Percentiles rank a stretch among this genome's conserved stretches.
Evolutionary conservation across 441 rosid species (phyloP).

Genomic region (Aquilaria agallochum): DNA sequence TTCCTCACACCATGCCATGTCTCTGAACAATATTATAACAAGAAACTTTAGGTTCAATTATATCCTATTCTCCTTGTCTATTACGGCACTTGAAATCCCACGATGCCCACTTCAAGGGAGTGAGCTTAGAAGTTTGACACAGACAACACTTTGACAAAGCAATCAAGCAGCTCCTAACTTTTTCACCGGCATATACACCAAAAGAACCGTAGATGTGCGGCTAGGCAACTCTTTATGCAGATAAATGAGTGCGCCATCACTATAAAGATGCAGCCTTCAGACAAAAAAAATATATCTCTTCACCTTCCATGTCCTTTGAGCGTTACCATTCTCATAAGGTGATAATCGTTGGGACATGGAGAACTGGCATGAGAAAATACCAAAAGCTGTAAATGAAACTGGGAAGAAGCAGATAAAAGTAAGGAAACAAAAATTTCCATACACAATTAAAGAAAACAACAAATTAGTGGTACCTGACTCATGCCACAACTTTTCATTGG

Average conservation of each 20-base stretch:
- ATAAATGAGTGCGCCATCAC: slow-evolving; percentile 14
- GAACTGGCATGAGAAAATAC: slow-evolving; percentile 38
- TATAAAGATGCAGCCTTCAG: slow-evolving; percentile 23
- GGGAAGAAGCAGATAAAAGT: slow-evolving; percentile 18
- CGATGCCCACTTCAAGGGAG: no score
- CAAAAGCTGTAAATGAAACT: slow-evolving; percentile 30
- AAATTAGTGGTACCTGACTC: slow-evolving; percentile 67
- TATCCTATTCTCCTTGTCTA: no score
- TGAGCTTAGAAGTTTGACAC: no score
- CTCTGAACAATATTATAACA: no score
- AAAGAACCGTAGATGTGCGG: no score
- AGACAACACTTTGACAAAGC: no score
- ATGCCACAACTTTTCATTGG: slow-evolving; percentile 92
- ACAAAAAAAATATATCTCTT: slow-evolving; percentile 28
- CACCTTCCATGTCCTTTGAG: slow-evolving; percentile 52
- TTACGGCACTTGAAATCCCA: no score
- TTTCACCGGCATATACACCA: no score
- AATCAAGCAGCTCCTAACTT: no score
- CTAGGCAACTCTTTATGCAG: background rate
- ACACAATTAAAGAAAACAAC: slow-evolving; percentile 19
- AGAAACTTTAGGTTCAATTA: no score
- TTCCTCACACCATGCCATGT: no score
- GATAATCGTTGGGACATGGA: slow-evolving; percentile 35
- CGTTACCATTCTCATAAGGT: slow-evolving; percentile 32
- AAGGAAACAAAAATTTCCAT: slow-evolving; percentile 11